Evolutionary conservation across 2,329 filamentous ascomycete species (phyloP), one percentile per base, ranked within the genome.

Genomic region (Escovopsis sp.): DNA sequence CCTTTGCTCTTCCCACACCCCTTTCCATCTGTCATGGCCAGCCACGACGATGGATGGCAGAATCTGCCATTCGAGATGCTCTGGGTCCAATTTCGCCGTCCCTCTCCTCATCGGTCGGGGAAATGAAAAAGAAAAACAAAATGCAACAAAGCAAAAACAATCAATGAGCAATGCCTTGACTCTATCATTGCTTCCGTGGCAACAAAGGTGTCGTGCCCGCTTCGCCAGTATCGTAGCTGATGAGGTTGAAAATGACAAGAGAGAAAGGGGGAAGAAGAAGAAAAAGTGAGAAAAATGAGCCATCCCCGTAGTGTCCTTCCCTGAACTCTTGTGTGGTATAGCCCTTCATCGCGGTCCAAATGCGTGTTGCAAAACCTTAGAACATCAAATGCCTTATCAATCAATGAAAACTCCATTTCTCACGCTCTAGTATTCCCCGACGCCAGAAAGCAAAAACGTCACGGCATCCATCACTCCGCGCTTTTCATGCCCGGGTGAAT

Each of bases 271-370:
- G 28, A 30, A 10, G 10, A 10, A 10, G 28, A 30, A 32, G 11
- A 9, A 32, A 32, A 32, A 4, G 28, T 9, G 28, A 32, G 28
- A 32, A 32, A 18, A 36, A 36, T 12, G 34, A 23, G 23, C 23
- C 23, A 23, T 23, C 23, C 23, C 23, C 23, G 23, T 15, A 15
- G 15, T 36, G 34, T 18, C 34, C 34, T 10, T 3, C 10, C n/a
- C n/a, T n/a, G 35, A 37, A 37, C 32, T 33, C 18, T 9, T 33
- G 38, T 41, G 33, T 36, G 38, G 33, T 41, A 35, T 41, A 41
- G 30, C 32, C 38, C 39, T 15, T 12, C 18, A 15, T 34, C 15
- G 26, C 33, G 19, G 28, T 32, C 38, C 38, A 12, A 40, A 40
- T 40, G 8, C 12, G 26, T 39, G 15, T 39, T 10, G 23, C 26